Percentiles rank a stretch among this genome's conserved stretches.
phyloP scores from a whole-genome alignment of 1,284 basidiomycete genomes.

The Tilletia caries region DNA sequence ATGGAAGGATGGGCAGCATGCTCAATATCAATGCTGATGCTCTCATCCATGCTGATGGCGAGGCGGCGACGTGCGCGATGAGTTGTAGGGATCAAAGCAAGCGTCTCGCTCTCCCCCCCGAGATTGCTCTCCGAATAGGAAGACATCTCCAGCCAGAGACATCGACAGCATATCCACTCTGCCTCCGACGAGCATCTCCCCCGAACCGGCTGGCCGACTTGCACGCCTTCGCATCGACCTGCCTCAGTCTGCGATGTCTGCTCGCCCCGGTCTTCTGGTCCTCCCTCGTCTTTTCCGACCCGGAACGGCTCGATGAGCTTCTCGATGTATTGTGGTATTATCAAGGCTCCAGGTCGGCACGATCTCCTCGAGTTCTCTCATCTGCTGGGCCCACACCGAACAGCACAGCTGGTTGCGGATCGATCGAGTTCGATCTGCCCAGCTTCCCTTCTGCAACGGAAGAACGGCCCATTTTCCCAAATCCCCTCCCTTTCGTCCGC shows the following conservation, averaged over 20 bases:
- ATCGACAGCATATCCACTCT: neutral
- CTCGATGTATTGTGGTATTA: conserved; percentile 16
- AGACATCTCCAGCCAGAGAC: neutral
- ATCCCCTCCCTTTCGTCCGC: neutral
- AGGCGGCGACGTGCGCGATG: too few species aligned
- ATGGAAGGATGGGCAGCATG: too few species aligned
- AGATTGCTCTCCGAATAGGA: neutral
- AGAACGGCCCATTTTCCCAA: neutral
- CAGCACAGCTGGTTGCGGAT: neutral
- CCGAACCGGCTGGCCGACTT: neutral
- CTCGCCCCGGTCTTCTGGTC: conserved; percentile 20
- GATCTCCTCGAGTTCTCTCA: neutral
- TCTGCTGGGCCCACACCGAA: neutral
- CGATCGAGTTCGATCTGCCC: neutral
- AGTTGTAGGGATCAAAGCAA: too few species aligned
- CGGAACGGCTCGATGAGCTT: conserved; percentile 17
- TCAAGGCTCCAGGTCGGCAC: neutral
- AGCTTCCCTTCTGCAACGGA: neutral
- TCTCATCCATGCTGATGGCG: too few species aligned
- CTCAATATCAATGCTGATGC: too few species aligned
- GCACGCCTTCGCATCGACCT: conserved; percentile 11
- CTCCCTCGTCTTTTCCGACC: conserved; percentile 13
- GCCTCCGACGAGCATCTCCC: neutral
- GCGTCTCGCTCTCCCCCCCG: neutral
- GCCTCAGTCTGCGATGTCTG: conserved; percentile 4